Base-by-base conservation (phyloP, 2,329 filamentous ascomycete species). In the Beauveria australis region DNA sequence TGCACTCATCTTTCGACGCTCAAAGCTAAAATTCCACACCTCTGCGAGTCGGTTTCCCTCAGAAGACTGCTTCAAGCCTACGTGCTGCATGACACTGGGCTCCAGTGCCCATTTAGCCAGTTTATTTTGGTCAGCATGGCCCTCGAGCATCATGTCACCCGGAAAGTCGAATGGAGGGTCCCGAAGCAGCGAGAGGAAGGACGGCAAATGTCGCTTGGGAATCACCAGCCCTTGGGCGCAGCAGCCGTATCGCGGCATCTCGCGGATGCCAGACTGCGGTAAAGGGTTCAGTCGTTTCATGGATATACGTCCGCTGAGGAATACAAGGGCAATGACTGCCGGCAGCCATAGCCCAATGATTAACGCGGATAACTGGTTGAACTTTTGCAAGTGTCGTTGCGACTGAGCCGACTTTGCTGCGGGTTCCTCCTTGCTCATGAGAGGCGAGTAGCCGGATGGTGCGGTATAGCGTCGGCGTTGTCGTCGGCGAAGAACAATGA, bases 171-270 rank as follows among this genome's bases (percentile, higher is more conserved):
- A 74, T 2, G 72, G 71, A 8, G 72, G 72, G 14, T 68, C 64
- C 7, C 68, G 63, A 5, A 73, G 63, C 26, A 72, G 55, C 14
- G 59, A 58, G 33, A 69, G 66, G 1, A 75, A 57, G 2, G 58
- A 64, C 5, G 65, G 63, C 3, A 75, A 60, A 18, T 75, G 69
- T 2, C 67, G 67, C 7, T 63, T 61, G 4, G 74, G 71, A 43
- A 73, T 73, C 3, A 75, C 68, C 2, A 75, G 63, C 0, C 74
- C 74, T 59, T 76, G 74, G 0, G 73, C 70, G 60, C 74, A 75
- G 62, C 74, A 76, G 0, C 74, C 74, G 47, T 74, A 75, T 5
- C 67, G 66, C 12, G 71, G 69, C 73, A 75, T 75, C 64, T 72
- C 68, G 7, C 70, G 67, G 0, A 73, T 68, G 24, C 67, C 63